phyloP scores from a whole-genome alignment of 1,284 basidiomycete genomes.

The Sporisorium scitamineum region DNA sequence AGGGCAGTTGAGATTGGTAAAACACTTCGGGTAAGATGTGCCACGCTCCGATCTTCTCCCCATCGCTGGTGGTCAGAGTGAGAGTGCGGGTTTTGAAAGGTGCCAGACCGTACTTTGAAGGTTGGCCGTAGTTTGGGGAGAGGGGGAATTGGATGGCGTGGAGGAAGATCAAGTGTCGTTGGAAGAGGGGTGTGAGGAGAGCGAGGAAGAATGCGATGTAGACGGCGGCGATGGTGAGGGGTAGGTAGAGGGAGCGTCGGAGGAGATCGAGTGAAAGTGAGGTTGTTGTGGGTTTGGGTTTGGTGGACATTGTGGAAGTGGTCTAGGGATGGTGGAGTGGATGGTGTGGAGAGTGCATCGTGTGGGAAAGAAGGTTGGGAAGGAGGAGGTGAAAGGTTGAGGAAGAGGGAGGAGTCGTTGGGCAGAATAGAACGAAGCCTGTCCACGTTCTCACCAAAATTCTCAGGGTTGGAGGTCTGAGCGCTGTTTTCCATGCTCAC shows the following conservation, averaged over 20 bases:
- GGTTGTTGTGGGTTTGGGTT: neutral
- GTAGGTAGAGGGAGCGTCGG: conserved; percentile 16
- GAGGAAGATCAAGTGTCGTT: conserved; percentile 51
- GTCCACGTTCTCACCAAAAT: conserved; percentile 24
- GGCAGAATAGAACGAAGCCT: neutral
- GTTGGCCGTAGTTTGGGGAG: conserved; percentile 30
- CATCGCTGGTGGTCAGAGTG: conserved; percentile 79
- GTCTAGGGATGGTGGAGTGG: neutral
- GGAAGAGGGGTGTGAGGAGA: conserved; percentile 35
- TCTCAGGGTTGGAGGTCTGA: conserved; percentile 20
- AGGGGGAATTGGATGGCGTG: conserved; percentile 53
- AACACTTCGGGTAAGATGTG: conserved; percentile 81
- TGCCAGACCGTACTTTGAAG: conserved; percentile 65
- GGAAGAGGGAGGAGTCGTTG: neutral
- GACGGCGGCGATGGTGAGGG: conserved; percentile 18
- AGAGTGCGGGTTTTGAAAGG: conserved; percentile 84
- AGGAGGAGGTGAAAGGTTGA: neutral
- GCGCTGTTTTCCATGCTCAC: neutral
- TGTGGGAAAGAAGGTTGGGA: neutral
- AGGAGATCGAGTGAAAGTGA: conserved; percentile 5
- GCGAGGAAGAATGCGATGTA: conserved; percentile 48
- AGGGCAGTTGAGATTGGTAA: conserved; percentile 71
- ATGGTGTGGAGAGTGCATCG: neutral
- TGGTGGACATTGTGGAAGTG: neutral
- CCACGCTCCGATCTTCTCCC: conserved; percentile 86